These are phyloP conservation scores for Termitomyces sp. DNA, from an alignment of 768 basidiomycete genomes.

Conservation along the genomic window DNA sequence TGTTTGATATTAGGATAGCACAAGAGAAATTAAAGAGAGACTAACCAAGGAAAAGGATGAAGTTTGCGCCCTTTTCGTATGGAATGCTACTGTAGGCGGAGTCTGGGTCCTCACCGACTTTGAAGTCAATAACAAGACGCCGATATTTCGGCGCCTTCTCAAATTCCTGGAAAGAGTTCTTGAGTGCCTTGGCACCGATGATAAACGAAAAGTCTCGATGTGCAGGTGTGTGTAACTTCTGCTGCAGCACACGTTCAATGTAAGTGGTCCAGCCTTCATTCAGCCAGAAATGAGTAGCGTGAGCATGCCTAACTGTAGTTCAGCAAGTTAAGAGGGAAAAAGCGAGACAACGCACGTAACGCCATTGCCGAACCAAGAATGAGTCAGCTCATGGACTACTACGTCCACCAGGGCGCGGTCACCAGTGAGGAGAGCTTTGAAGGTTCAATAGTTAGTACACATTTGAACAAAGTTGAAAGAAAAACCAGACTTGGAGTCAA, in stretches of 20 bases:
- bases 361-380: conserved; percentile 93
- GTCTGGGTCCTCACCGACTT: conserved; percentile 71
- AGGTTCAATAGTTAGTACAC: not conserved
- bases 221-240: conserved; percentile 64
- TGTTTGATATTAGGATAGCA: conserved; percentile 16
- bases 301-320: conserved; percentile 44
- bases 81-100: conserved; percentile 73
- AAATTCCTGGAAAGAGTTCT: conserved; percentile 65
- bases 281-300: conserved; percentile 82
- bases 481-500: conserved; percentile 69
- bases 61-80: conserved; percentile 88
- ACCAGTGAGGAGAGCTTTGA: conserved; percentile 72
- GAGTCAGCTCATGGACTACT: conserved; percentile 80
- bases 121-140: conserved; percentile 71
- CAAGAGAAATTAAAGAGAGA: not conserved
- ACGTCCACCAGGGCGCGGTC: conserved; percentile 87
- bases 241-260: conserved; percentile 76
- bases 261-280: conserved; percentile 96
- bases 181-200: conserved; percentile 66
- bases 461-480: not conserved
- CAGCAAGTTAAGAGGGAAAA: not conserved
- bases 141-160: conserved; percentile 66
- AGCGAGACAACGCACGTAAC: conserved; percentile 49
- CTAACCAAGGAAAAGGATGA: conserved; percentile 79
- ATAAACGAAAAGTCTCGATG: conserved; percentile 78